phyloP scores from a whole-genome alignment of 768 basidiomycete species.

The Udeniomyces megalosporus region DNA sequence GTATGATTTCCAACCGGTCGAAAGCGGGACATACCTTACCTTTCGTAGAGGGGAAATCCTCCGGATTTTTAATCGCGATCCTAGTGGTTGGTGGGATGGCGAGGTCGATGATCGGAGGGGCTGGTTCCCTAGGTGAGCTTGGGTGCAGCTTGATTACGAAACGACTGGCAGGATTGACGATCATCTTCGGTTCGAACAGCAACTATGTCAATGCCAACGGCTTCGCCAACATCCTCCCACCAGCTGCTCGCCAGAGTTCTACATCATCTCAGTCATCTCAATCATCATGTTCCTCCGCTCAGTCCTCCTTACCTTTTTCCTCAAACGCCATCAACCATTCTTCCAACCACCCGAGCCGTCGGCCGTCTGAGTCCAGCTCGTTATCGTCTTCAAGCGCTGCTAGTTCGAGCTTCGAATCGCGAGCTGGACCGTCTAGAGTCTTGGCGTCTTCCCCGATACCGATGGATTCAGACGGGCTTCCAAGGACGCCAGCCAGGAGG shows the following conservation, averaged over 20 bases:
- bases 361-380: constrained; percentile 1
- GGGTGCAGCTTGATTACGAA: too few relatives aligned
- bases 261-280: constrained; percentile 3
- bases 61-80: constrained; percentile 70
- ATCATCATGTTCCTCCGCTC: constrained; percentile 1
- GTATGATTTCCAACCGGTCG: constrained; percentile 70
- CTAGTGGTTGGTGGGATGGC: constrained; percentile 97
- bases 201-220: constrained; percentile 46
- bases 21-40: constrained; percentile 61
- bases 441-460: too few relatives aligned
- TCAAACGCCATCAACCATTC: not conserved
- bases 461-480: too few relatives aligned
- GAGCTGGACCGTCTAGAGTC: too few relatives aligned
- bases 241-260: constrained; percentile 3
- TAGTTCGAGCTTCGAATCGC: too few relatives aligned
- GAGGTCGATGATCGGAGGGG: constrained; percentile 65
- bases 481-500: constrained; percentile 35
- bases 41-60: constrained; percentile 86
- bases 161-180: not conserved
- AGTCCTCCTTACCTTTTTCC: constrained; percentile 1
- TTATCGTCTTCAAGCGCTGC: not conserved
- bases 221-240: not conserved
- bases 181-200: not conserved
- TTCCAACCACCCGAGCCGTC: not conserved
- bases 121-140: constrained; percentile 69